These are phyloP conservation scores for Clarireedia paspali DNA, from an alignment of 2,329 filamentous ascomycete species.

Conservation along the genomic window DNA sequence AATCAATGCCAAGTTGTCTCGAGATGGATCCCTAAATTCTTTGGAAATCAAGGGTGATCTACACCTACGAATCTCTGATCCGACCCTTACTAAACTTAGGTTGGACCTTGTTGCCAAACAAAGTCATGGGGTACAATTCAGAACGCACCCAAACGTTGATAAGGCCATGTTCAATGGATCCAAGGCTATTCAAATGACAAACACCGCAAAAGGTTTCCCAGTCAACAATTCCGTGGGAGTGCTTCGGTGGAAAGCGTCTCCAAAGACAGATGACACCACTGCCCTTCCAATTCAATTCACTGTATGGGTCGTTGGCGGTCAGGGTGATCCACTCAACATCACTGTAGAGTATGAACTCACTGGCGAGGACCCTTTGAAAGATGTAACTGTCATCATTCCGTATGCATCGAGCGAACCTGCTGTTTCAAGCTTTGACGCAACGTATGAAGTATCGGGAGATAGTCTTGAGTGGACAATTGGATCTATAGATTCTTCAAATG, in stretches of 20 bases:
- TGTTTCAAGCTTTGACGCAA: constrained; percentile 87
- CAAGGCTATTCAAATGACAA: constrained; percentile 84
- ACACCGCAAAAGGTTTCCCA: constrained; percentile 81
- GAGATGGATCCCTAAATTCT: constrained; percentile 80
- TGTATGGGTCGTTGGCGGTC: constrained; percentile 91
- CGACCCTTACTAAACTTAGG: constrained; percentile 85
- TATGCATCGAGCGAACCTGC: constrained; percentile 78
- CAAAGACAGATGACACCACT: constrained; percentile 70
- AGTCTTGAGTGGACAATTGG: constrained; percentile 92
- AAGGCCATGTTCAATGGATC: constrained; percentile 75
- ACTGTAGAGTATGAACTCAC: constrained; percentile 95
- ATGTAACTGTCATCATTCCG: constrained; percentile 83
- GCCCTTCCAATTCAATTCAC: constrained; percentile 92
- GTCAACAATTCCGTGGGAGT: constrained; percentile 91
- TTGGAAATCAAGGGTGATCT: constrained; percentile 89
- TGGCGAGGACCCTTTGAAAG: constrained; percentile 67
- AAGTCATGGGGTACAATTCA: constrained; percentile 81
- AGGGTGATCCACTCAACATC: constrained; percentile 73
- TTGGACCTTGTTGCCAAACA: constrained; percentile 70
- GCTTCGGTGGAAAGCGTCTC: constrained; percentile 82
- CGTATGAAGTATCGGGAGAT: constrained; percentile 89
- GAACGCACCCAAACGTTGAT: constrained; percentile 95
- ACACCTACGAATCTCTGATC: constrained; percentile 81
- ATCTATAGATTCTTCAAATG: constrained; percentile 72
- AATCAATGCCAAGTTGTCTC: constrained; percentile 82